A percentile compares a stretch with the other conserved stretches of the same genome.
phyloP scores from a whole-genome alignment of 2,329 filamentous ascomycete species.

The Xylariaceae sp. region DNA sequence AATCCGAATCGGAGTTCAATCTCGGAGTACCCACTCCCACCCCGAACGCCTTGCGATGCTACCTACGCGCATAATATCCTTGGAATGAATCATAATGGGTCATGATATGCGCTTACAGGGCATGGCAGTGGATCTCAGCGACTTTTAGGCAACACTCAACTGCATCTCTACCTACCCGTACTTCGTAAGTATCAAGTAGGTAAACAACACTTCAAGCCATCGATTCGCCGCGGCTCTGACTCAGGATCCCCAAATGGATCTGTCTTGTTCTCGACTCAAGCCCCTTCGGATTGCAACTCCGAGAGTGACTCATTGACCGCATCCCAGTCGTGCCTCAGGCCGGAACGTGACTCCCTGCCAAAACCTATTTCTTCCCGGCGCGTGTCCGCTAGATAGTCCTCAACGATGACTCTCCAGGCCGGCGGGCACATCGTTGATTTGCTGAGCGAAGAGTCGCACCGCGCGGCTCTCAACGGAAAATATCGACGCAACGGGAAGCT shows the following conservation, averaged over 20 bases:
- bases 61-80: too few species aligned
- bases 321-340: slow-evolving; percentile 19
- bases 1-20: slow-evolving; percentile 25
- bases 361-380: slow-evolving; percentile 3
- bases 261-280: not conserved
- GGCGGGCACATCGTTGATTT: slow-evolving; percentile 32
- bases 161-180: too few species aligned
- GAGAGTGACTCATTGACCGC: slow-evolving; percentile 15
- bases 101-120: too few species aligned
- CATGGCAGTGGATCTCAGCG: too few species aligned
- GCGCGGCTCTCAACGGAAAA: slow-evolving; percentile 27
- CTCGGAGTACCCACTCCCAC: too few species aligned
- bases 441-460: slow-evolving; percentile 17
- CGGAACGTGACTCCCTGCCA: not conserved
- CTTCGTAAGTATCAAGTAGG: too few species aligned
- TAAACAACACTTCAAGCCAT: too few species aligned
- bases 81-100: too few species aligned
- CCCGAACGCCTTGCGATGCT: too few species aligned
- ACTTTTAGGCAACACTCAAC: too few species aligned
- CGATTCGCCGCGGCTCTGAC: not conserved
- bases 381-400: too few species aligned
- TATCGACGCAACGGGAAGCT: slow-evolving; percentile 37
- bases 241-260: slow-evolving; percentile 16
- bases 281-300: not conserved
- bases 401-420: slow-evolving; percentile 23